Percentiles rank a stretch among this genome's conserved stretches.
These are phyloP conservation scores for Aspergillus udagawae DNA, from an alignment of 2,329 filamentous ascomycete species.

Conservation along the genomic window DNA sequence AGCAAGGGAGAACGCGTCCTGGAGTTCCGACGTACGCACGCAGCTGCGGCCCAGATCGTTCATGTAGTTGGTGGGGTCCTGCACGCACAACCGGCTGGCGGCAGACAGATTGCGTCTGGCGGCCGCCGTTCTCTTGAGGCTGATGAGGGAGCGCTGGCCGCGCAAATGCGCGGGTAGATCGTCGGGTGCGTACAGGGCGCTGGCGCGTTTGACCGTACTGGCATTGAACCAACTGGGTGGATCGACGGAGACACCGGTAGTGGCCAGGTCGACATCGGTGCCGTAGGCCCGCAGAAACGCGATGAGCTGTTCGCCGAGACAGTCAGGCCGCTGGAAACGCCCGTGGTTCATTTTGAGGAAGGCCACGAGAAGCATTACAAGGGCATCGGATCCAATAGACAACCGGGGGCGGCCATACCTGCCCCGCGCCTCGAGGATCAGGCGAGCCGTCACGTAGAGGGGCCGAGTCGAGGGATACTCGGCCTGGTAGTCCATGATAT, in stretches of 20 bases:
- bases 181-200: constrained; percentile 8
- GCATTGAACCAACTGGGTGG: constrained; percentile 41
- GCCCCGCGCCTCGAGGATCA: constrained; percentile 48
- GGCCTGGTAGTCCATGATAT: constrained; percentile 45
- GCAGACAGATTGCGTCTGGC: constrained; percentile 23
- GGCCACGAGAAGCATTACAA: constrained; percentile 56
- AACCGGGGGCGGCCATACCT: constrained; percentile 46
- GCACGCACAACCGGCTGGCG: constrained; percentile 48
- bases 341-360: constrained; percentile 45
- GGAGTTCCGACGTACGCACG: constrained; percentile 48
- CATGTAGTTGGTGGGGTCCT: constrained; percentile 56
- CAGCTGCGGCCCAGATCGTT: constrained; percentile 55
- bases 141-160: constrained; percentile 39
- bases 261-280: constrained; percentile 41
- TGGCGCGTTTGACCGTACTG: constrained; percentile 12
- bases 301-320: constrained; percentile 44
- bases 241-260: constrained; percentile 48
- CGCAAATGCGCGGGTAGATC: constrained; percentile 25
- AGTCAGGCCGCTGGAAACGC: constrained; percentile 23
- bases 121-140: constrained; percentile 29
- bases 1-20: constrained; percentile 37
- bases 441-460: constrained; percentile 49
- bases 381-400: constrained; percentile 52
- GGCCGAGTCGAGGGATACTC: constrained; percentile 48
- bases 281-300: constrained; percentile 50